Conservation (phyloP, 805 yeast genomes). For the Nakazawaea pomicola region DNA sequence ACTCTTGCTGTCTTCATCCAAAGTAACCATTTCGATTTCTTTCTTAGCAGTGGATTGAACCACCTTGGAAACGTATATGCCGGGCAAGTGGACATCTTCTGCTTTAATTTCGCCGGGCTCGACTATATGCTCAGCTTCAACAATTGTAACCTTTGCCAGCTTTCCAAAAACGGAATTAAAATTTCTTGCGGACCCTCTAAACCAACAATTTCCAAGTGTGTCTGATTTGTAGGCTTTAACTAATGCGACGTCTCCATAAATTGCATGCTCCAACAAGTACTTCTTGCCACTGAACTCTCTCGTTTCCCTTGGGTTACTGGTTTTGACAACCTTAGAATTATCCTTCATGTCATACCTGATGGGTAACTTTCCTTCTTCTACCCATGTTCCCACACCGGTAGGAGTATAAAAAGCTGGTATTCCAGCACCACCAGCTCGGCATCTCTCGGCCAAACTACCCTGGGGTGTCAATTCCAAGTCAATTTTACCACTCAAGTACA, state of each 20-base stretch:
- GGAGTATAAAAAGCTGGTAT: constrained; percentile 45
- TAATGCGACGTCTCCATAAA: constrained; percentile 43
- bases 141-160: constrained; percentile 40
- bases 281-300: constrained; percentile 38
- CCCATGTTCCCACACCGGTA: constrained; percentile 48
- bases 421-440: constrained; percentile 44
- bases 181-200: constrained; percentile 40
- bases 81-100: constrained; percentile 42
- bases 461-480: constrained; percentile 46
- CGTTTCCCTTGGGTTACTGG: constrained; percentile 34
- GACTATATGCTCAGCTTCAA: constrained; percentile 47
- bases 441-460: constrained; percentile 46
- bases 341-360: constrained; percentile 30
- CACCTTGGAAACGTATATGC: constrained; percentile 36
- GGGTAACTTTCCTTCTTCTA: constrained; percentile 44
- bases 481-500: constrained; percentile 37
- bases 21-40: constrained; percentile 33
- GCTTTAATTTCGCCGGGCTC: constrained; percentile 39
- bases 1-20: background rate
- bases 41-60: constrained; percentile 38
- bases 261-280: constrained; percentile 37
- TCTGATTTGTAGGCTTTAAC: constrained; percentile 45
- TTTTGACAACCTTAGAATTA: constrained; percentile 31
- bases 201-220: constrained; percentile 42
- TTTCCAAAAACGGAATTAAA: constrained; percentile 42